phyloP scores from a whole-genome alignment of 805 yeast genomes.

The Yamadazyma laniorum region DNA sequence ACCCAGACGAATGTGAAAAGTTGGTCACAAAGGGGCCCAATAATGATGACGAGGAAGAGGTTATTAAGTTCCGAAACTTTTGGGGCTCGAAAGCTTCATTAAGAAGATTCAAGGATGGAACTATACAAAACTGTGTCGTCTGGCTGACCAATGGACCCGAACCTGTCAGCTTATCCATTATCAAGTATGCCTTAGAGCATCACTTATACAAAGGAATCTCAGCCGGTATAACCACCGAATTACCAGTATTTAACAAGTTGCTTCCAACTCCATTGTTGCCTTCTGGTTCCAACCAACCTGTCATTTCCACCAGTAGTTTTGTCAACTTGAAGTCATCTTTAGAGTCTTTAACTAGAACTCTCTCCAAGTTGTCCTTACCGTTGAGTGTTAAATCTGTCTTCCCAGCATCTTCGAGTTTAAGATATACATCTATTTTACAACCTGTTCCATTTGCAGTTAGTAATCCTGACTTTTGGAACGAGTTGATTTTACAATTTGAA shows the following conservation, averaged over 20 bases:
- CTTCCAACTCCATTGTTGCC: slow-evolving; percentile 63
- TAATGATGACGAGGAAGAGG: slow-evolving; percentile 54
- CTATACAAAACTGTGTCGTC: slow-evolving; percentile 84
- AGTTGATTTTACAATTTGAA: slow-evolving; percentile 83
- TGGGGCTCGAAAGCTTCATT: slow-evolving; percentile 89
- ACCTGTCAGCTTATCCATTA: slow-evolving; percentile 64
- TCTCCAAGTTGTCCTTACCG: slow-evolving; percentile 57
- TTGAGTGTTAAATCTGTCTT: slow-evolving; percentile 65
- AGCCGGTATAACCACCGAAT: slow-evolving; percentile 30
- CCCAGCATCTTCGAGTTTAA: slow-evolving; percentile 71
- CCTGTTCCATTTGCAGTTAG: slow-evolving; percentile 82
- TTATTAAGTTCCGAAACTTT: slow-evolving; percentile 66
- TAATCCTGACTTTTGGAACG: slow-evolving; percentile 77
- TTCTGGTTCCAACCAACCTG: slow-evolving; percentile 53
- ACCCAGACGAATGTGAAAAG: slow-evolving; percentile 74
- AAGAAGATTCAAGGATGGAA: slow-evolving; percentile 90
- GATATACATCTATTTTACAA: slow-evolving; percentile 71
- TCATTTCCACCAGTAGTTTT: slow-evolving; percentile 33
- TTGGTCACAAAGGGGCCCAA: slow-evolving; percentile 85
- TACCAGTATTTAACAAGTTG: slow-evolving; percentile 46
- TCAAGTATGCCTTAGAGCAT: slow-evolving; percentile 57
- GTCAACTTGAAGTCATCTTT: slow-evolving; percentile 41
- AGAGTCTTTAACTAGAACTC: slow-evolving; percentile 47
- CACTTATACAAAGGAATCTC: slow-evolving; percentile 56
- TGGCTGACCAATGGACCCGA: slow-evolving; percentile 63